phyloP scores from a whole-genome alignment of 805 yeast genomes.

The Candida arabinofermentans region DNA sequence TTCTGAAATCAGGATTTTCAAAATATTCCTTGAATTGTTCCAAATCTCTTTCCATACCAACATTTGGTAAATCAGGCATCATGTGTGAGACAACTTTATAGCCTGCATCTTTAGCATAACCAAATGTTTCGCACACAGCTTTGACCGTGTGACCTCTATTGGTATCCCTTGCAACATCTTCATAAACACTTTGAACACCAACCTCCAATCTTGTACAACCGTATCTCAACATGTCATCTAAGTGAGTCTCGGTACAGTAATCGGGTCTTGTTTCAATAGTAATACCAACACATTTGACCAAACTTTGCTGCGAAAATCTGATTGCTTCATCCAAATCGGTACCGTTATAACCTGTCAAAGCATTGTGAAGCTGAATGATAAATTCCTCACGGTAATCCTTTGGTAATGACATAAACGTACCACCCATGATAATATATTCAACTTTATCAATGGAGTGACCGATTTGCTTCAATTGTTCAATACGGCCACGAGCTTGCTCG shows the following conservation, averaged over 20 bases:
- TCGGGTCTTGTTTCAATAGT: slow-evolving; percentile 98
- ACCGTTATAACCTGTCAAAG: slow-evolving; percentile 89
- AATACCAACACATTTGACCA: slow-evolving; percentile 96
- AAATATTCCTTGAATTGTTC: slow-evolving; percentile 96
- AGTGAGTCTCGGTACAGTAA: slow-evolving; percentile 93
- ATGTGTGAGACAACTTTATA: slow-evolving; percentile 96
- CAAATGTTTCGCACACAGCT: slow-evolving; percentile 93
- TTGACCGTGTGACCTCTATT: slow-evolving; percentile 97
- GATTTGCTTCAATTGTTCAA: slow-evolving; percentile 89
- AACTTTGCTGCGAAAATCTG: slow-evolving; percentile 83
- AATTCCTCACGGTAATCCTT: slow-evolving; percentile 85
- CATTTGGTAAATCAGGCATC: slow-evolving; percentile 99
- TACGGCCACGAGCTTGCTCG: slow-evolving; percentile 96
- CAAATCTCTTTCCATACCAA: slow-evolving; percentile 96
- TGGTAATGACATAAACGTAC: slow-evolving; percentile 95
- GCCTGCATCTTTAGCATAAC: slow-evolving; percentile 96
- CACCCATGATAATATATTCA: slow-evolving; percentile 98
- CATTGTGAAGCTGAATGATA: slow-evolving; percentile 88
- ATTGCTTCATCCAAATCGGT: slow-evolving; percentile 87
- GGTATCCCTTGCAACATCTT: slow-evolving; percentile 97
- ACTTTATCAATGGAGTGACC: slow-evolving; percentile 98
- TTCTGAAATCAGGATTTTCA: slow-evolving; percentile 94
- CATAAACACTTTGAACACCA: slow-evolving; percentile 96
- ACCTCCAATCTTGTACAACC: slow-evolving; percentile 97
- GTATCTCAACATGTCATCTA: slow-evolving; percentile 91